These are phyloP conservation scores for Volvox carteri DNA, from an alignment of 163 green algal genomes.

Conservation along the genomic window DNA sequence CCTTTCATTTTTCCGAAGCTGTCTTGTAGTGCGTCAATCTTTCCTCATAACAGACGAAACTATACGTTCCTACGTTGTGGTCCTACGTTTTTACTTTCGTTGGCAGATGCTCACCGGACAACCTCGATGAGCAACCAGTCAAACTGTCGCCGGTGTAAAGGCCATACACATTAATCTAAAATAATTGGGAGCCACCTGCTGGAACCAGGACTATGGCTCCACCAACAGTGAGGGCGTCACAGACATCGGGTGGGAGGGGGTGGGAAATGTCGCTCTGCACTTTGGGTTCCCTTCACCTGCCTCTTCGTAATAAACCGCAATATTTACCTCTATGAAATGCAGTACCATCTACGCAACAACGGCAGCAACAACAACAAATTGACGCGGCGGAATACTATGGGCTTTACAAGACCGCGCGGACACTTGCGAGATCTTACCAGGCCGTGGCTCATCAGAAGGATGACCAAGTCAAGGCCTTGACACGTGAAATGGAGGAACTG, in stretches of 20 bases:
- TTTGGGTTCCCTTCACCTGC: neutral
- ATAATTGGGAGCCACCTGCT: neutral
- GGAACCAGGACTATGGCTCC: neutral
- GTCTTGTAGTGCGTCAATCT: neutral
- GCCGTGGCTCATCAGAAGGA: conserved; percentile 30
- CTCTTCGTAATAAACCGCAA: neutral
- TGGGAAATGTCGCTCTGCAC: neutral
- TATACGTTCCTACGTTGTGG: neutral
- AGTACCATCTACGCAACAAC: conserved; percentile 3
- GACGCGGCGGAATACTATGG: conserved; percentile 18
- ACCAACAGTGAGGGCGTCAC: neutral
- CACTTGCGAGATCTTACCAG: conserved; percentile 29
- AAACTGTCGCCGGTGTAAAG: neutral
- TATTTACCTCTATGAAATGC: neutral
- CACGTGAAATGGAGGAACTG: conserved; percentile 20
- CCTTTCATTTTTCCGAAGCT: neutral
- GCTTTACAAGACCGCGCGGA: conserved; percentile 32
- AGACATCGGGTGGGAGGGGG: conserved; percentile 6
- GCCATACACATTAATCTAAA: neutral
- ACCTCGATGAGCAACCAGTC: neutral
- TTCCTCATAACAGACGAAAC: neutral
- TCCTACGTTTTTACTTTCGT: neutral
- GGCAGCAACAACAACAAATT: conserved; percentile 27
- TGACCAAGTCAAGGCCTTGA: conserved; percentile 39
- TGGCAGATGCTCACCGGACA: neutral